These are phyloP conservation scores for Lentinula guzmanii DNA, from an alignment of 768 basidiomycete species.

Conservation along the genomic window DNA sequence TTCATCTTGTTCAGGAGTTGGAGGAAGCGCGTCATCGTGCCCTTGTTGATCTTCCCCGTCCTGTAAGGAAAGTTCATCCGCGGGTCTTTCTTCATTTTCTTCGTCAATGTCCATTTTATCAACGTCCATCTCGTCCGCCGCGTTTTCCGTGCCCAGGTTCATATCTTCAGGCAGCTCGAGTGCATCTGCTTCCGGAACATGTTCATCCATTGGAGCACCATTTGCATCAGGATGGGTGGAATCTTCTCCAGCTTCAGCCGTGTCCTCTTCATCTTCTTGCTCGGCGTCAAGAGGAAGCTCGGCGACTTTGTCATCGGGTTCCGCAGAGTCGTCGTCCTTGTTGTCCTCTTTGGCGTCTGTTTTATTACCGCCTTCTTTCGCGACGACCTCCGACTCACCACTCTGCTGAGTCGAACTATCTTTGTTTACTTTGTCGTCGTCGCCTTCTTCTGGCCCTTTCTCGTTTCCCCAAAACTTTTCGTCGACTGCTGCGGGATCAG, in stretches of 20 bases:
- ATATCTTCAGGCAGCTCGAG: constrained; percentile 90
- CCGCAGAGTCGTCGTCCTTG: constrained; percentile 13
- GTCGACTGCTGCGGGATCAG: constrained; percentile 81
- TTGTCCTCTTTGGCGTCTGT: constrained; percentile 23
- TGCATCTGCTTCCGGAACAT: constrained; percentile 71
- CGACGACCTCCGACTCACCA: constrained; percentile 62
- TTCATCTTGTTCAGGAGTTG: constrained; percentile 11
- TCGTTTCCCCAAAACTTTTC: constrained; percentile 98
- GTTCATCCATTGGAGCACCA: constrained; percentile 70
- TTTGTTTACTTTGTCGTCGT: constrained; percentile 55
- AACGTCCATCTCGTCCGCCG: constrained; percentile 25
- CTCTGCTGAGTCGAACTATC: constrained; percentile 50
- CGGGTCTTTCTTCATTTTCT: constrained; percentile 21
- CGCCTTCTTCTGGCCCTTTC: constrained; percentile 45
- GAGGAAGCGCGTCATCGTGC: constrained; percentile 14
- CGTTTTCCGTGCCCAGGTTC: constrained; percentile 44
- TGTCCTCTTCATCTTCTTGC: constrained; percentile 20
- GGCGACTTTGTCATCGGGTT: constrained; percentile 18
- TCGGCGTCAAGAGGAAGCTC: constrained; percentile 19
- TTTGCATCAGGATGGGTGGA: constrained; percentile 36
- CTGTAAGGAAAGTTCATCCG: constrained; percentile 11
- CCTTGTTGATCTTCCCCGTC: constrained; percentile 6
- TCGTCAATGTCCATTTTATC: constrained; percentile 24
- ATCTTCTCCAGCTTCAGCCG: constrained; percentile 16
- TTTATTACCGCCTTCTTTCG: constrained; percentile 61